Base-by-base conservation (phyloP, 2,329 filamentous ascomycete species). In the Verticillium klebahnii region DNA sequence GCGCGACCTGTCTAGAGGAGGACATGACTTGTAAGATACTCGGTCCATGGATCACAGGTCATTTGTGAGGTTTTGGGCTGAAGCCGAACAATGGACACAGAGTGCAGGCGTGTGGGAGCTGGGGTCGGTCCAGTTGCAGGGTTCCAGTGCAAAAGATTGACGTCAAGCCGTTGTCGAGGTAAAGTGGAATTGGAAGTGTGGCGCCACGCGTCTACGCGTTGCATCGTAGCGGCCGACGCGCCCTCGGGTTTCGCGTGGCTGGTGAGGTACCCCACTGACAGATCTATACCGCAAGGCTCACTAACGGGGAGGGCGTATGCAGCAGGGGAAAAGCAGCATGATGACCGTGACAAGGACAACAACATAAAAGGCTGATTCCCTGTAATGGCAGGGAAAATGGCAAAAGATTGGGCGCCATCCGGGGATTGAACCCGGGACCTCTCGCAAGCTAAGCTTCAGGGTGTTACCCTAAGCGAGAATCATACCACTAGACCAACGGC, bases 381-480 rank as follows among this genome's bases (percentile, higher is more conserved):
- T 45, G 17, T n/a, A 9, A n/a, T 45, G 11, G 36, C 11, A 15
- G 17, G 15, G 3, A 45, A 45, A 50, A 50, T 50, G 19, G 8
- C 8, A 58, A 45, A 59, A 52, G 58, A 55, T 45, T 59, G 58
- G 58, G 58, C 58, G 58, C 58, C 58, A 59, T 59, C 76, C 76
- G 76, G 74, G 76, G 74, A 77, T 78, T 75, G 76, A 78, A 77
- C 76, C 74, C 76, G 75, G 75, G 76, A 77, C 76, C 76, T 77
- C 75, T 77, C 75, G 76, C 76, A 78, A 70, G 67, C 67, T 59
- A 58, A 67, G 72, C 73, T 73, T 57, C 67, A 72, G 74, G 74
- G 73, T 76, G 29, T 54, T 17, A 72, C 85, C 84, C 85, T 87
- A 87, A 87, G 85, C 85, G 83, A 85, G 84, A 86, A 87, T 86